phyloP scores from a whole-genome alignment of 2,329 filamentous ascomycete species.

The Akanthomyces lecanii region DNA sequence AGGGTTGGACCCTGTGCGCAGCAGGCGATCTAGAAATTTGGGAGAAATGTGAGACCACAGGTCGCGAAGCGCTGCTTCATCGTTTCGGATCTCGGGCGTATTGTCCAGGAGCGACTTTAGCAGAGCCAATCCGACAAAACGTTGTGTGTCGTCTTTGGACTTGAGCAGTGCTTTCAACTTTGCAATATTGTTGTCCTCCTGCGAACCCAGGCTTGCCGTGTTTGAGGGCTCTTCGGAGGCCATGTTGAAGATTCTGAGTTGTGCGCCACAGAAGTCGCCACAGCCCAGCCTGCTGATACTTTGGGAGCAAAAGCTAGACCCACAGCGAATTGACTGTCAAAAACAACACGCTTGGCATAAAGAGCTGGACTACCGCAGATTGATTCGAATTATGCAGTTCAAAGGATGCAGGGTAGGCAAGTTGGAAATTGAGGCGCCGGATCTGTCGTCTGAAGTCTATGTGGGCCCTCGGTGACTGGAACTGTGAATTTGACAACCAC shows the following conservation, averaged over 20 bases:
- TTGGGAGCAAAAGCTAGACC: too few relatives aligned
- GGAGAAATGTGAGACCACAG: conserved; percentile 59
- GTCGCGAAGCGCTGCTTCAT: conserved; percentile 40
- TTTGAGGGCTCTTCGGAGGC: neutral
- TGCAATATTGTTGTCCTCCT: conserved; percentile 27
- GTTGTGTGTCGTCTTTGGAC: conserved; percentile 61
- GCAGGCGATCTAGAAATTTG: conserved; percentile 60
- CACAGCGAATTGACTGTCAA: neutral
- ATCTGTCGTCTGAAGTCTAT: too few relatives aligned
- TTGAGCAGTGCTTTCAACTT: conserved; percentile 54
- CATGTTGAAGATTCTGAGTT: neutral
- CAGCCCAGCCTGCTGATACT: too few relatives aligned
- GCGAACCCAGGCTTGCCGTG: neutral
- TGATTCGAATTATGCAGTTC: too few relatives aligned
- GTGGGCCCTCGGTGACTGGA: too few relatives aligned
- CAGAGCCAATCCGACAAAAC: conserved; percentile 63
- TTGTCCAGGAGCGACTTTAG: conserved; percentile 64
- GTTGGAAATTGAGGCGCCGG: too few relatives aligned
- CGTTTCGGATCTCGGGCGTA: conserved; percentile 45
- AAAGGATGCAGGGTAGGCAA: too few relatives aligned
- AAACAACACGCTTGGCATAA: neutral
- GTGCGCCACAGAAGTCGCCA: neutral
- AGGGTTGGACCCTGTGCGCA: conserved; percentile 48
- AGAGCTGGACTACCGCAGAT: too few relatives aligned
- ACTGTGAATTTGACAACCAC: too few relatives aligned